Conservation (phyloP, 148 eudicot genomes). For the Cornus suecica region DNA sequence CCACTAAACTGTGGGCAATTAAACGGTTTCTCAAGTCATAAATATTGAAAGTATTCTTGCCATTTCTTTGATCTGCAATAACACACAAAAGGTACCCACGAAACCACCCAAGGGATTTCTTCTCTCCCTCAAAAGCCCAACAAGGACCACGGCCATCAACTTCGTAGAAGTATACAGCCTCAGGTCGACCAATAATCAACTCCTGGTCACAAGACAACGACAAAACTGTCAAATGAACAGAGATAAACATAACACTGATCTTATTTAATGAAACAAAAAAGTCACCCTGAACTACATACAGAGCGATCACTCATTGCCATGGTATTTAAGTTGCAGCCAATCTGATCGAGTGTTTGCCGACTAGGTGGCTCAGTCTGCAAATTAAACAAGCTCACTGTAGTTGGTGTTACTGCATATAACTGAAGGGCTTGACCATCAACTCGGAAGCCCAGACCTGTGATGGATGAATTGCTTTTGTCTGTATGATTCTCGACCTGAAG, state of each 20-base stretch:
- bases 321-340: conserved; percentile 62
- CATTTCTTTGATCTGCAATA: conserved; percentile 80
- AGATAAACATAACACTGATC: conserved; percentile 1
- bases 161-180: conserved; percentile 94
- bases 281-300: conserved; percentile 41
- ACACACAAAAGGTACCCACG: conserved; percentile 94
- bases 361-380: conserved; percentile 70
- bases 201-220: conserved; percentile 46
- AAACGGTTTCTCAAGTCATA: conserved; percentile 89
- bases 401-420: conserved; percentile 84
- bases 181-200: conserved; percentile 87
- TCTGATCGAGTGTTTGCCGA: conserved; percentile 77
- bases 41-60: conserved; percentile 71
- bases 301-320: conserved; percentile 91
- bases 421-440: conserved; percentile 84
- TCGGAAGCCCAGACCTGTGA: conserved; percentile 85
- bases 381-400: conserved; percentile 79
- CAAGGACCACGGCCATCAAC: conserved; percentile 99
- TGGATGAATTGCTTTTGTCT: conserved; percentile 48
- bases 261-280: not conserved
- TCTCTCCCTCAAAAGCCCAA: conserved; percentile 99
- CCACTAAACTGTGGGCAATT: conserved; percentile 73
- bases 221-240: not conserved
- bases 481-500: conserved; percentile 68
- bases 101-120: conserved; percentile 90